Base-by-base conservation (phyloP, 345 rosid species). In the Carallia pectinifolia region DNA sequence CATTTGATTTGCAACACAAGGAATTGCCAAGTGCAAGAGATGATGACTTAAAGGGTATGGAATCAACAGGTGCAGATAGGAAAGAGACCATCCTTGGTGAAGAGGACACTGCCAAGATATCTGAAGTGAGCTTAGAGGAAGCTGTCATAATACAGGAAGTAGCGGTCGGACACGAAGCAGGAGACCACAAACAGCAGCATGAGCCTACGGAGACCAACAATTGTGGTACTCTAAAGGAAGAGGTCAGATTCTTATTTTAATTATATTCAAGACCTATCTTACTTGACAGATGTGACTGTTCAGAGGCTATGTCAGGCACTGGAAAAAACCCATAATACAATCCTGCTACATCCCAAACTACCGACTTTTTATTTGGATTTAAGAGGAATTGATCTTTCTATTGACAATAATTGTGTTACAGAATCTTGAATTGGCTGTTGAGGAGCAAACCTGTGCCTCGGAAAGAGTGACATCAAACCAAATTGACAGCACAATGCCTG, bases 381-480 rank as follows among this genome's bases (percentile, higher is more conserved):
- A 36, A 55, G n/a, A 48, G 19, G 29, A 8, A 64, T 50, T 12
- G 8, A 65, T 31, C 65, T 70, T 62, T 77, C 40, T 58, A 67
- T 71, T 70, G 61, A 75, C 30, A 19, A 34, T 58, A 39, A 60
- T 2, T 74, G 48, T 67, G 60, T 19, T 50, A 76, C 84, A 78
- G 86, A 78, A 71, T 68, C 38, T 59, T 53, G 64, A 53, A 67
- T 64, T 65, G 50, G 58, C 65, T n/a, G 68, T 36, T 18, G 61
- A 62, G 68, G 71, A 70, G 71, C 68, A 48, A 16, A 63, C 76
- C 36, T 54, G 48, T 36, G 61, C 33, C 33, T 33, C 71, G 31
- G 76, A 69, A 76, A 33, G 44, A 33, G 58, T 48, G 61, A 61
- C 65, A 62, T 79, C 70, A 75, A 77, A 59, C 56, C 62, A 64